Evolutionary conservation across 768 basidiomycete species (phyloP), one percentile per base, ranked within the genome.

Genomic region (Cyclocybe cylindracea): DNA sequence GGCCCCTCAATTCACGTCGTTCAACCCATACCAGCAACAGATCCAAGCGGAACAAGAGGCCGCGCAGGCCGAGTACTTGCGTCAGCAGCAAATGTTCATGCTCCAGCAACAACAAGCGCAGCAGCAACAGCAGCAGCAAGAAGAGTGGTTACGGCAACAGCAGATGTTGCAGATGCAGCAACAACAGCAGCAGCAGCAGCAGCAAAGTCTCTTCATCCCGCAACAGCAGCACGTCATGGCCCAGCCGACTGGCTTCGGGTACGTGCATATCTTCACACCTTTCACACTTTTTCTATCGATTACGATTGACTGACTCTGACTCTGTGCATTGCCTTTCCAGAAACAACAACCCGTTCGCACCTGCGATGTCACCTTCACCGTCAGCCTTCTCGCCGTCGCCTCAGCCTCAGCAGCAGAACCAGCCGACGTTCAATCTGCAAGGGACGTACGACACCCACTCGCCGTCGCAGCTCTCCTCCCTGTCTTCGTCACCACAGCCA

Each of bases 281-380:
- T 24, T 24, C 24, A 24, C 24, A 24, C 24, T 5, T 24, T 13
- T 51, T 44, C 10, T n/a, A 39, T 50, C n/a, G 14, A 45, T 51
- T 32, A 38, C 33, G 39, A 45, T 35, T 24, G 24, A 24, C 38
- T 29, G n/a, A 36, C 24, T 59, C 68, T 18, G 61, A n/a, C n/a
- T n/a, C n/a, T n/a, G n/a, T 68, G 19, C 33, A 53, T 51, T 10
- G 61, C 61, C n/a, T 66, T 4, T 68, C 57, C 59, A 91, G 92
- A 7, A 88, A 92, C 34, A 98, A 98, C 78, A 99, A 99, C 66
- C 97, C 97, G 1, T 98, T 99, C 62, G 95, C 94, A 0, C 79
- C 77, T 0, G 58, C 77, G 1, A 24, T 24, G 24, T 24, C 24
- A 2, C 5, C 24, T 24, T 66, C 72, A 7, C 68, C 59, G 31